Evolutionary conservation across 352 stramenopile species (phyloP).

Genomic region (Globisporangium paroecandrum): DNA sequence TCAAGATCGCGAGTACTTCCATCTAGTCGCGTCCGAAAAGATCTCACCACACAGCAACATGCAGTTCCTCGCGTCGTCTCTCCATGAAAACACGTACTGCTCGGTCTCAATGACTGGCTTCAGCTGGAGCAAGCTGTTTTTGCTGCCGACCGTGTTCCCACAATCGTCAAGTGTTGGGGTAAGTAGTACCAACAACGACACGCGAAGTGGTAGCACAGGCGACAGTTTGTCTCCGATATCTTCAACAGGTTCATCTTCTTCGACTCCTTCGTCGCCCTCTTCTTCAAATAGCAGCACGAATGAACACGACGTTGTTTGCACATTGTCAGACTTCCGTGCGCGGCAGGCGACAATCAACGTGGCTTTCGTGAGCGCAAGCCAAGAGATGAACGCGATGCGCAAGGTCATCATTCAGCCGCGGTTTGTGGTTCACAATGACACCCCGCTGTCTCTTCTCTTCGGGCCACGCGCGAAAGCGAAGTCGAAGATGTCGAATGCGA

Average conservation of each 20-base stretch:
- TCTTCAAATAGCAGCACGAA: conserved; percentile 13
- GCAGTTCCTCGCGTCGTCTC: conserved; percentile 63
- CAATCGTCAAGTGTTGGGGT: conserved; percentile 13
- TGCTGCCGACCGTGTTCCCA: conserved; percentile 36
- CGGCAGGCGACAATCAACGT: conserved; percentile 63
- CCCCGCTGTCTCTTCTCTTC: conserved; percentile 45
- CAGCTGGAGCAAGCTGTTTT: conserved; percentile 77
- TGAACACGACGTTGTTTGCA: conserved; percentile 39
- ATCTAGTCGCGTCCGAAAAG: conserved; percentile 67
- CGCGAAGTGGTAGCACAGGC: background rate
- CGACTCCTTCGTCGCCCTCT: conserved; percentile 7
- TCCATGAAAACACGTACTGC: conserved; percentile 76
- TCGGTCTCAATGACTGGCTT: conserved; percentile 74
- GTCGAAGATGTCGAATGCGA: conserved; percentile 49
- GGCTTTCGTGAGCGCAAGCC: conserved; percentile 46
- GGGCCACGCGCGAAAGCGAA: conserved; percentile 50
- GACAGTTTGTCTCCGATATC: background rate
- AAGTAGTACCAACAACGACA: conserved; percentile 9
- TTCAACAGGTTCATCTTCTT: conserved; percentile 16
- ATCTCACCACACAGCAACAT: conserved; percentile 42
- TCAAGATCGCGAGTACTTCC: conserved; percentile 66
- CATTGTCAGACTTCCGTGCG: conserved; percentile 52
- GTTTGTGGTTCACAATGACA: conserved; percentile 66
- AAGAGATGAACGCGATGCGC: conserved; percentile 39
- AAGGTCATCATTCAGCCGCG: conserved; percentile 64